Base-by-base conservation (phyloP, 2,329 filamentous ascomycete species). In the Pleochaeta shiraiana region DNA sequence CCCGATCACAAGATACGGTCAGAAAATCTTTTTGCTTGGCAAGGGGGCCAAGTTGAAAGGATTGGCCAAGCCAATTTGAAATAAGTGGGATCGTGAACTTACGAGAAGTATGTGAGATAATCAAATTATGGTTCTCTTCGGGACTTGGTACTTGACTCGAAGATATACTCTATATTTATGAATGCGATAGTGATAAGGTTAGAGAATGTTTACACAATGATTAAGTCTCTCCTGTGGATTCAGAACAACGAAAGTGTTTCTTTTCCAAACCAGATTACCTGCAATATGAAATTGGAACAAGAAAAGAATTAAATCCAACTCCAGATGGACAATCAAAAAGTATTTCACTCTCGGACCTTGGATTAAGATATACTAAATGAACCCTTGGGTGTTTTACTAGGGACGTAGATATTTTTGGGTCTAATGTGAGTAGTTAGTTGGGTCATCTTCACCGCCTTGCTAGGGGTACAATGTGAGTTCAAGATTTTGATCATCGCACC, bases 1-100 rank as follows among this genome's bases (percentile, higher is more conserved):
- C 55, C 64, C 66, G 68, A 68, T 69, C 68, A 69, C 67, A 69
- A 64, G 67, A 68, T 67, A 62, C 34, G 43, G 68, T 70, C 67
- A 69, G 70, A 67, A 62, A 63, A 65, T 64, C 65, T 34, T 50
- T 65, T 66, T 69, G 67, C 68, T 70, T 68, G 33, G 21, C 14
- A 24, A 60, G 64, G 55, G 57, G 66, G 28, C 33, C 53, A 43
- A 47, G 63, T 16, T 53, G 21, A 45, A 43, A 37, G 59, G 33
- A 39, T n/a, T 24, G n/a, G 59, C 37, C 34, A 62, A 62, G 21
- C 4, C 37, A 21, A 43, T 62, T 62, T 7, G 24, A 28, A 14
- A 43, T 62, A n/a, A 45, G 33, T 43, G 34, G 59, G 37, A 43
- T 37, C 59, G 24, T 30, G 14, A 43, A 43, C 33, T 62, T n/a